These are phyloP conservation scores for Cystobasidium tubakii DNA, from an alignment of 768 basidiomycete genomes.

Conservation along the genomic window DNA sequence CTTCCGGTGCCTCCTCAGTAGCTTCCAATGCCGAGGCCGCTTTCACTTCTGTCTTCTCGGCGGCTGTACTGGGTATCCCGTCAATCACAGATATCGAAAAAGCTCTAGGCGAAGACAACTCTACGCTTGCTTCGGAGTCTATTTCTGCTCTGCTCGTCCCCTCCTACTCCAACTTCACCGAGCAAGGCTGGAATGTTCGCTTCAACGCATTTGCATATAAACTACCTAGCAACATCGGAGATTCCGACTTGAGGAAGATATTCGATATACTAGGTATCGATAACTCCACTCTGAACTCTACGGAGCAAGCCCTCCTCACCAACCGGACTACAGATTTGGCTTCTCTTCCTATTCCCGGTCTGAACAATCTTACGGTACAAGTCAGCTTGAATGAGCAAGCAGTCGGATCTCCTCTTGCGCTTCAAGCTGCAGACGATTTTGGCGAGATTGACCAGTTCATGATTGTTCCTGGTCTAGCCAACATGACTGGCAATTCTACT, in stretches of 20 bases:
- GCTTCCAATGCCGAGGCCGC: background rate
- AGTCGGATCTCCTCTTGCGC: background rate
- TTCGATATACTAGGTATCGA: slow-evolving; percentile 11
- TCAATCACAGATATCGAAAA: slow-evolving; percentile 5
- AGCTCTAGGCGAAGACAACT: slow-evolving; percentile 16
- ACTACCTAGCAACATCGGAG: background rate
- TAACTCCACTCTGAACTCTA: slow-evolving; percentile 34
- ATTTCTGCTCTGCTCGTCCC: slow-evolving; percentile 29
- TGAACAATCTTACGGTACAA: slow-evolving; percentile 8
- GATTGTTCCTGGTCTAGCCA: slow-evolving; percentile 13
- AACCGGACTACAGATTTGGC: slow-evolving; percentile 29
- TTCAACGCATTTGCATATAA: slow-evolving; percentile 34
- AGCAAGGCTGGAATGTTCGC: slow-evolving; percentile 34
- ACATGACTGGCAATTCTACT: slow-evolving; percentile 20
- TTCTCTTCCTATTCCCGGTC: slow-evolving; percentile 13
- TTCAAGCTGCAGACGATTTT: slow-evolving; percentile 27
- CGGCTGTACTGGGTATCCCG: slow-evolving; percentile 16
- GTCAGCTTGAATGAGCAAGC: background rate
- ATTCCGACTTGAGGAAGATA: background rate
- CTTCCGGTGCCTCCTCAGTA: slow-evolving; percentile 16
- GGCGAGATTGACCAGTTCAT: slow-evolving; percentile 33
- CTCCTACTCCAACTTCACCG: slow-evolving; percentile 33
- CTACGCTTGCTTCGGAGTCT: slow-evolving; percentile 8
- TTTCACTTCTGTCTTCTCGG: slow-evolving; percentile 17
- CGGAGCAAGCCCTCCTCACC: slow-evolving; percentile 27